Evolutionary conservation across 805 yeast genomes (phyloP).

Genomic region (Grigorovia humatica): DNA sequence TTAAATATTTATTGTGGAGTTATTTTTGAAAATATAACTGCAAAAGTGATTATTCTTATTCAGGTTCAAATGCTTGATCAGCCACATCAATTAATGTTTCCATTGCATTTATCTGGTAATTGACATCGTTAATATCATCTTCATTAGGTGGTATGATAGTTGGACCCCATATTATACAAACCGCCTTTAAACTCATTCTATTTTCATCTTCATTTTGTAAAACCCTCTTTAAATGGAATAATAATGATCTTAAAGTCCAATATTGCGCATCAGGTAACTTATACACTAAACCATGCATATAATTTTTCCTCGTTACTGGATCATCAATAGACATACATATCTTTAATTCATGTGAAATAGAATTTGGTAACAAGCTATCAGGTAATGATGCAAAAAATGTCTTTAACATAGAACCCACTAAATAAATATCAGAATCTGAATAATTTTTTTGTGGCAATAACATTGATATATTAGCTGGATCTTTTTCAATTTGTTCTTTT

Average conservation of each 20-base stretch:
- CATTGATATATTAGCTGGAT: conserved; percentile 55
- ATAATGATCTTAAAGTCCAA: conserved; percentile 74
- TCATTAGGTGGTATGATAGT: conserved; percentile 62
- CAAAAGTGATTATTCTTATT: conserved; percentile 11
- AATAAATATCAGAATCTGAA: conserved; percentile 71
- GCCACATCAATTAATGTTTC: conserved; percentile 81
- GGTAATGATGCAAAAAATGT: conserved; percentile 77
- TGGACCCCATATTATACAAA: conserved; percentile 95
- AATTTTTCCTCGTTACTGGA: conserved; percentile 52
- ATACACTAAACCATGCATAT: conserved; percentile 76
- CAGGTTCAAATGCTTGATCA: conserved; percentile 67
- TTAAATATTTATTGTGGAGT: too few relatives aligned
- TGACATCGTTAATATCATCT: conserved; percentile 61
- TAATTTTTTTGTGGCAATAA: conserved; percentile 46
- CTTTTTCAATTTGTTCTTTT: conserved; percentile 58
- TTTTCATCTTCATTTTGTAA: conserved; percentile 51
- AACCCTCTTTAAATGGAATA: conserved; percentile 77
- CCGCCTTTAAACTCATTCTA: conserved; percentile 71
- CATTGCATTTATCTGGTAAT: conserved; percentile 64
- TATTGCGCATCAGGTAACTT: conserved; percentile 91
- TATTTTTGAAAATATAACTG: not conserved
- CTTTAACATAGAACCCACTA: conserved; percentile 82
- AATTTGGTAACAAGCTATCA: conserved; percentile 34
- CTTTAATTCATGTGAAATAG: conserved; percentile 22
- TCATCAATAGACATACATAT: conserved; percentile 62